A percentile compares a stretch with the other conserved stretches of the same genome.
Evolutionary conservation across 208 protist genomes (phyloP).

Genomic region (Leishmania turanica): DNA sequence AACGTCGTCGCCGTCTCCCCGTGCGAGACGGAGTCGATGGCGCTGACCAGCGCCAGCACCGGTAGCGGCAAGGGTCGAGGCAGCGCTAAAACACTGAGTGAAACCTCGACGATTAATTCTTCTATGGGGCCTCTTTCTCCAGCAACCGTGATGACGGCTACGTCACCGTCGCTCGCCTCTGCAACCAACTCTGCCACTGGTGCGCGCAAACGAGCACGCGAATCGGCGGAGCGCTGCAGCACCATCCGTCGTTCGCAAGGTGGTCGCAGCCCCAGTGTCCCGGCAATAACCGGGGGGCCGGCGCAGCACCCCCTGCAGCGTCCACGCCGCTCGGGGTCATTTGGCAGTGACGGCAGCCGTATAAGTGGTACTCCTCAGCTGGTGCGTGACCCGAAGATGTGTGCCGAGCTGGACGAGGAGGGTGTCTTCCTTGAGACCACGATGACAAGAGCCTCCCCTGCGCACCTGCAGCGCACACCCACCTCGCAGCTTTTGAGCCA

Average conservation of each 20-base stretch:
- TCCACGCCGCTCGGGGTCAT: neutral
- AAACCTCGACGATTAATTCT: neutral
- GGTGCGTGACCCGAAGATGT: neutral
- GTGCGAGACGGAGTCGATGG: conserved; percentile 19
- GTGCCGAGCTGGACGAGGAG: neutral
- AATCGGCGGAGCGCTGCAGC: neutral
- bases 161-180: neutral
- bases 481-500: conserved; percentile 32
- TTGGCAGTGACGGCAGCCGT: neutral
- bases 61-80: neutral
- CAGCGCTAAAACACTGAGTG: neutral
- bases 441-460: conserved; percentile 3
- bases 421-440: conserved; percentile 18
- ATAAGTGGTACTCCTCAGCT: conserved; percentile 7
- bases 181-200: neutral
- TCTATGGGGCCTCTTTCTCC: neutral
- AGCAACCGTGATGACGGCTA: neutral
- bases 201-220: conserved; percentile 9
- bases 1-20: neutral
- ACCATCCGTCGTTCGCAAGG: neutral
- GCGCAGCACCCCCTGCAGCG: neutral
- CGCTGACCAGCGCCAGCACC: conserved; percentile 15
- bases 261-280: neutral
- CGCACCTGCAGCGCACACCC: conserved; percentile 21
- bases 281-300: neutral